A percentile compares a stretch with the other conserved stretches of the same genome.
phyloP scores from a whole-genome alignment of 2,329 filamentous ascomycete species.

The Fusarium sp. region DNA sequence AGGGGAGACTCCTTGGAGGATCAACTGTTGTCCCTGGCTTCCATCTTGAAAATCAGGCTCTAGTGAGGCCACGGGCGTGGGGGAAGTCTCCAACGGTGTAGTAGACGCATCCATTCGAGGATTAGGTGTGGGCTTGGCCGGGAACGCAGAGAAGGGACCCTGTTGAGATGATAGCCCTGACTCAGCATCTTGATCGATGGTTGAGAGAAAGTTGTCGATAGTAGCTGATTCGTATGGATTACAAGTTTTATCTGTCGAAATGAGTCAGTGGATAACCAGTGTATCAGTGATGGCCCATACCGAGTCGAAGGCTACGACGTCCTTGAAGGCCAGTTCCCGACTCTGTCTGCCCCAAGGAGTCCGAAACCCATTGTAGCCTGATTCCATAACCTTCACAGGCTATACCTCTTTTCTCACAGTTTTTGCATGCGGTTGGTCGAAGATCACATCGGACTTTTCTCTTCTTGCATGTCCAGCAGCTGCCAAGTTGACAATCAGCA shows the following conservation, averaged over 20 bases:
- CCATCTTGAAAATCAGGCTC: neutral
- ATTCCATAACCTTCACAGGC: neutral
- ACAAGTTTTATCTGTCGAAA: neutral
- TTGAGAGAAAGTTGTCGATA: neutral
- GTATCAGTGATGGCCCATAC: neutral
- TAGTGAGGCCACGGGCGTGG: neutral
- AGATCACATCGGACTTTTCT: constrained; percentile 30
- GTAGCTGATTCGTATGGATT: neutral
- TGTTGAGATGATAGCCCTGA: constrained; percentile 1
- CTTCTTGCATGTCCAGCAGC: constrained; percentile 33
- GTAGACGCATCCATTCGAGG: neutral
- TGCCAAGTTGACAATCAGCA: neutral
- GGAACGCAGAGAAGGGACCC: neutral
- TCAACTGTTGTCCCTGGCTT: neutral
- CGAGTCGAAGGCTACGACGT: neutral
- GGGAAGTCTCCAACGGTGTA: neutral
- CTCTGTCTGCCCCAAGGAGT: neutral
- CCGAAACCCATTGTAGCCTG: neutral
- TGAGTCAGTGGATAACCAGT: neutral
- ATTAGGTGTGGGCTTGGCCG: neutral
- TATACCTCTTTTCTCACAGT: constrained; percentile 17
- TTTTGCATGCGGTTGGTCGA: constrained; percentile 14
- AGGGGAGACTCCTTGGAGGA: neutral
- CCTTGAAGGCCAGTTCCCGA: neutral
- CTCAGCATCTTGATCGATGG: neutral